These are phyloP conservation scores for Isatis lusitanica DNA, from an alignment of 441 rosid species.

Conservation along the genomic window DNA sequence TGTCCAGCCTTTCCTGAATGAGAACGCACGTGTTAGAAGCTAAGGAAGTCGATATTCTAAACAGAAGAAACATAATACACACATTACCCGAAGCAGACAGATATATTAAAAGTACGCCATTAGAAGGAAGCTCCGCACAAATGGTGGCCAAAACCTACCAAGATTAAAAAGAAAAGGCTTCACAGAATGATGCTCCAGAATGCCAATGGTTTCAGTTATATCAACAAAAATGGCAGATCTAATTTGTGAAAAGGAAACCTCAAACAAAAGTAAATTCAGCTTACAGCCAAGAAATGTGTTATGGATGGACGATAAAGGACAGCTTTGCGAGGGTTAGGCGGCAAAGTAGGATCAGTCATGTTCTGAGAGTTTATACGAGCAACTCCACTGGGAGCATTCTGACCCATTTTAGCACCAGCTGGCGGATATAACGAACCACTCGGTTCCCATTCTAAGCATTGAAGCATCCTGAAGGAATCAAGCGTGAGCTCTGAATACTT, in stretches of 20 bases:
- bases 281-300: conserved; percentile 88
- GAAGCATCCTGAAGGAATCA: conserved; percentile 94
- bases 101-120: conserved; percentile 80
- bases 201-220: background rate
- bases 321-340: conserved; percentile 84
- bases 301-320: conserved; percentile 82
- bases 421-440: conserved; percentile 78
- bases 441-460: conserved; percentile 96
- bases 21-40: conserved; percentile 32
- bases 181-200: conserved; percentile 2
- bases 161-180: conserved; percentile 30
- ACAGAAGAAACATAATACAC: background rate
- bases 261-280: conserved; percentile 33
- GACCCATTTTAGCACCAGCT: conserved; percentile 52
- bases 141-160: conserved; percentile 84
- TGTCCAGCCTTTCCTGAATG: conserved; percentile 58
- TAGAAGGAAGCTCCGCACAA: conserved; percentile 82
- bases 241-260: background rate
- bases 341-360: conserved; percentile 88
- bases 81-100: conserved; percentile 84
- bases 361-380: conserved; percentile 56
- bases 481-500: conserved; percentile 95
- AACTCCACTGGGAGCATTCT: conserved; percentile 60
- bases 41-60: conserved; percentile 18
- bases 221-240: background rate